These are phyloP conservation scores for Hirsutella minnesotensis DNA, from an alignment of 2,329 filamentous ascomycete genomes.

Conservation along the genomic window DNA sequence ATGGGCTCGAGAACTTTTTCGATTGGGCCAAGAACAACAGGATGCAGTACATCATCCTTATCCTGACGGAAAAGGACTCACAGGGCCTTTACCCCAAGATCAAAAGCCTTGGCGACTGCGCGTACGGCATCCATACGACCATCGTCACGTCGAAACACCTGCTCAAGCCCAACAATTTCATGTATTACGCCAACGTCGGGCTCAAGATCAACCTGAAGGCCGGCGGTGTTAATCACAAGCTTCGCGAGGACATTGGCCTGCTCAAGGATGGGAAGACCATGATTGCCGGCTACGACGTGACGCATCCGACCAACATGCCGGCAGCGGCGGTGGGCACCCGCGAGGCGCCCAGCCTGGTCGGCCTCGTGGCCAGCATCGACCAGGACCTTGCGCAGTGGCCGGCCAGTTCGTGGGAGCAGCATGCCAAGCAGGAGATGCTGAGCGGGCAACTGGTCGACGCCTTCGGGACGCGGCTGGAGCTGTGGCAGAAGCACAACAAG, in stretches of 20 bases:
- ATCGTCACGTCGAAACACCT: slow-evolving; percentile 40
- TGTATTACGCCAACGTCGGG: slow-evolving; percentile 57
- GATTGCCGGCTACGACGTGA: slow-evolving; percentile 81
- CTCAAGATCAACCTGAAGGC: slow-evolving; percentile 77
- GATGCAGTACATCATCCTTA: slow-evolving; percentile 43
- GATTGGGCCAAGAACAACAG: slow-evolving; percentile 14
- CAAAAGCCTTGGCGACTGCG: slow-evolving; percentile 57
- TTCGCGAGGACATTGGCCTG: slow-evolving; percentile 46
- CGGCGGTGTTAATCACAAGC: slow-evolving; percentile 59
- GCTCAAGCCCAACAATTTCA: slow-evolving; percentile 13
- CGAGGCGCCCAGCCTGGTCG: slow-evolving; percentile 60
- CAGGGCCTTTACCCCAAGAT: slow-evolving; percentile 48
- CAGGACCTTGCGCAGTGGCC: slow-evolving; percentile 65
- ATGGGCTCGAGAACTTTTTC: slow-evolving; percentile 19
- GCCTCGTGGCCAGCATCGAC: slow-evolving; percentile 68
- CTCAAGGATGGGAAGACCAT: slow-evolving; percentile 62
- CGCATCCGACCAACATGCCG: slow-evolving; percentile 60
- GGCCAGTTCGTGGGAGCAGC: slow-evolving; percentile 57
- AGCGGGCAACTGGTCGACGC: slow-evolving; percentile 42
- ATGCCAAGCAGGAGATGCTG: slow-evolving; percentile 59
- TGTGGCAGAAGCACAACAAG: slow-evolving; percentile 52
- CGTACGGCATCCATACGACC: slow-evolving; percentile 55
- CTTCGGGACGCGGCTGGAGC: slow-evolving; percentile 49
- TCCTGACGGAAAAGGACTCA: slow-evolving; percentile 41
- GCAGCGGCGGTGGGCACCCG: slow-evolving; percentile 11